Base-by-base conservation (phyloP, 495 filamentous ascomycete species). In the Stereocaulon alpinum region DNA sequence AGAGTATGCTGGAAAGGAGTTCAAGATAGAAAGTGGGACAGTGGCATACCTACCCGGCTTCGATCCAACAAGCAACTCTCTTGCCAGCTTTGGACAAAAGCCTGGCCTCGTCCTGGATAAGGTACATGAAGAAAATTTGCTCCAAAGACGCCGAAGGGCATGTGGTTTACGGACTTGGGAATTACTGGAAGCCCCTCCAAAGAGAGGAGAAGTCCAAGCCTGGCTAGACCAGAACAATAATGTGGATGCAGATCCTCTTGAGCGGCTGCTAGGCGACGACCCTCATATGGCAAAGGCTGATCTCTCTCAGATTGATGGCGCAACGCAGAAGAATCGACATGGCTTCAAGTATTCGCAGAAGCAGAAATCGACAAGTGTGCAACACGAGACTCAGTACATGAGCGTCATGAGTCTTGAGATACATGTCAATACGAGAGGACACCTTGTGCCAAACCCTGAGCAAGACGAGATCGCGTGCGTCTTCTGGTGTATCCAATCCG, bases 361-460 rank as follows among this genome's bases (percentile, higher is more conserved):
- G 64, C 72, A 76, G 55, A 82, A 82, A 66, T 82, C 84, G 5
- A 87, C 85, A 0, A 90, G 83, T 66, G 86, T 93, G 41, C 80
- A 87, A 63, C 87, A 92, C 62, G 89, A 95, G 68, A 81, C 84
- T 6, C 91, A 95, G 63, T 91, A 95, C 68, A 97, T 97, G 91
- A 95, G 88, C 71, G 88, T 83, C 40, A 91, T 98, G 91, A 91
- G 91, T 64, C 69, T 98, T 6, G 93, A 98, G 67, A 69, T 97
- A n/a, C 93, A 98, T 69, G 86, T 94, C 58, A 96, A 95, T 68
- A 95, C 87, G 6, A 79, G 90, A 45, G 89, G 83, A 17, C 80
- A 79, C 54, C 75, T 96, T 30, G 78, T 87, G 27, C 89, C 94
- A 9, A 86, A 97, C 67, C 93, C 93, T 2, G 87, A 89, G 56